Evolutionary conservation across 192 early-diverging fungal genomes (phyloP).

Genomic region (Obelidium mucronatum): DNA sequence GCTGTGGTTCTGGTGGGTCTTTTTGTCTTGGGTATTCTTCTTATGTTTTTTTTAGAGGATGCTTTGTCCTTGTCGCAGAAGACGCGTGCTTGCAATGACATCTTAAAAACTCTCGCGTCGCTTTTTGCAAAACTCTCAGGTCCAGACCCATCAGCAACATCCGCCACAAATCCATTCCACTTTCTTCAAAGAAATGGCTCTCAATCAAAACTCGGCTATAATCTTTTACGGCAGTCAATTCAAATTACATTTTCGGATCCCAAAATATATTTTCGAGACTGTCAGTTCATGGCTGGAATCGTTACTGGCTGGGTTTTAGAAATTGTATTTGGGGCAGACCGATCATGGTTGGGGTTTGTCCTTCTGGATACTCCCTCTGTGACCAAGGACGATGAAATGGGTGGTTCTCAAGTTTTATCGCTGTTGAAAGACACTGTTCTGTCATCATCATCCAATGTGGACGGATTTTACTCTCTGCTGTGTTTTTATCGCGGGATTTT

Average conservation of each 20-base stretch:
- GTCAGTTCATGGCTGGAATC: conserved; percentile 49
- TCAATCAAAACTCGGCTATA: background rate
- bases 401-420: background rate
- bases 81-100: conserved; percentile 33
- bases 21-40: background rate
- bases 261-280: conserved; percentile 32
- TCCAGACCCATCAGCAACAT: no score
- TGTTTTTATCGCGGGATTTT: conserved; percentile 41
- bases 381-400: background rate
- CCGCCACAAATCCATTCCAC: conserved; percentile 2
- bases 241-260: conserved; percentile 32
- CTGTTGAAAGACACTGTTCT: background rate
- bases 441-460: conserved; percentile 5
- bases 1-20: background rate
- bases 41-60: background rate
- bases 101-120: conserved; percentile 35
- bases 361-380: background rate
- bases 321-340: background rate
- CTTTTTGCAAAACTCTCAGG: conserved; percentile 32
- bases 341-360: conserved; percentile 1
- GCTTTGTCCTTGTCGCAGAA: conserved; percentile 21
- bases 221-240: background rate
- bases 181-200: background rate
- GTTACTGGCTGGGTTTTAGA: conserved; percentile 31
- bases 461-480: conserved; percentile 16